These are phyloP conservation scores for Allomyces arbusculus DNA, from an alignment of 192 early-diverging fungal species.

Conservation along the genomic window DNA sequence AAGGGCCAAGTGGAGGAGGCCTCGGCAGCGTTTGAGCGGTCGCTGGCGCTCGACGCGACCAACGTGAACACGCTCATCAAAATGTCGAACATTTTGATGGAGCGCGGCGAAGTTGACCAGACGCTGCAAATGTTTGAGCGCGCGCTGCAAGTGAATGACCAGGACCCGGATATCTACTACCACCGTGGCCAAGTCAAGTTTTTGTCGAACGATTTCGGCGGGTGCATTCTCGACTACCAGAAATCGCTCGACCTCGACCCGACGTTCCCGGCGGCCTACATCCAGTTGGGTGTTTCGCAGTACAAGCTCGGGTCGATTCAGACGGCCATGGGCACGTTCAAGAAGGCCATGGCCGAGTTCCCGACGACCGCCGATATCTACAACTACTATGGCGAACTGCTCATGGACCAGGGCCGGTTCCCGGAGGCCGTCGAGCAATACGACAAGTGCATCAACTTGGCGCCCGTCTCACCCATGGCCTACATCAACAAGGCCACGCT, in stretches of 20 bases:
- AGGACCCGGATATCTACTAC: constrained; percentile 78
- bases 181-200: constrained; percentile 49
- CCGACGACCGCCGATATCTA: constrained; percentile 61
- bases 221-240: constrained; percentile 67
- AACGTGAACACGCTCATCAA: constrained; percentile 75
- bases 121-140: constrained; percentile 48
- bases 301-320: constrained; percentile 71
- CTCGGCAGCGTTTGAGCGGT: constrained; percentile 50
- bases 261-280: constrained; percentile 71
- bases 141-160: constrained; percentile 41
- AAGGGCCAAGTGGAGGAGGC: constrained; percentile 58
- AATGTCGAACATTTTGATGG: constrained; percentile 77
- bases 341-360: constrained; percentile 59
- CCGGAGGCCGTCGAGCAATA: constrained; percentile 67
- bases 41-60: constrained; percentile 52
- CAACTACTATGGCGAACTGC: constrained; percentile 94
- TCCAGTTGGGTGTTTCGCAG: constrained; percentile 83
- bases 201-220: constrained; percentile 56
- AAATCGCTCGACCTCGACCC: constrained; percentile 57
- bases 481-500: constrained; percentile 89
- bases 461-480: constrained; percentile 69
- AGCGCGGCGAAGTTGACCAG: constrained; percentile 44
- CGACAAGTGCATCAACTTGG: constrained; percentile 69
- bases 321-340: constrained; percentile 55
- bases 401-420: constrained; percentile 65